phyloP scores from a whole-genome alignment of 495 filamentous ascomycete species.

The Talaromyces stipitatus region DNA sequence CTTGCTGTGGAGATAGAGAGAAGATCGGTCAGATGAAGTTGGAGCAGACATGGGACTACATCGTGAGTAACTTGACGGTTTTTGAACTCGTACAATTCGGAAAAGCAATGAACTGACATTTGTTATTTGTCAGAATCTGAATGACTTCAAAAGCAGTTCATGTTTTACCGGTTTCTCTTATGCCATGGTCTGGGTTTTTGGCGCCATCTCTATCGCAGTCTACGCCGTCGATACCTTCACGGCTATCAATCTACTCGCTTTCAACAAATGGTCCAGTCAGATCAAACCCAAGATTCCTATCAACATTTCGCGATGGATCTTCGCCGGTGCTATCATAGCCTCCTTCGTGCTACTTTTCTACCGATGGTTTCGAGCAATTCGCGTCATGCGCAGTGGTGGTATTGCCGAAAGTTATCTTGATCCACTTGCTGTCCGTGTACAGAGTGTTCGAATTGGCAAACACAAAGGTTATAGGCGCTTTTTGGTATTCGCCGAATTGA shows the following conservation, averaged over 20 bases:
- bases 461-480: slow-evolving; percentile 76
- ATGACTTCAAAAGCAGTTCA: slow-evolving; percentile 78
- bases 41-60: slow-evolving; percentile 92
- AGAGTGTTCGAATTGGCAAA: slow-evolving; percentile 63
- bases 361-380: slow-evolving; percentile 69
- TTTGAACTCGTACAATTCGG: background rate
- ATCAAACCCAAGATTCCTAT: slow-evolving; percentile 63
- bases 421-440: slow-evolving; percentile 69
- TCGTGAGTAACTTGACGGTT: slow-evolving; percentile 48
- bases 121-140: slow-evolving; percentile 56
- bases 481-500: slow-evolving; percentile 85
- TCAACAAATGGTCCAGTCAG: slow-evolving; percentile 61
- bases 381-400: slow-evolving; percentile 72
- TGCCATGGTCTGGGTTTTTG: slow-evolving; percentile 70
- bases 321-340: slow-evolving; percentile 77
- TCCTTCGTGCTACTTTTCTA: slow-evolving; percentile 71
- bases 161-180: slow-evolving; percentile 76
- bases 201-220: slow-evolving; percentile 71
- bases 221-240: slow-evolving; percentile 90
- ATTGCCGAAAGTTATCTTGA: slow-evolving; percentile 91
- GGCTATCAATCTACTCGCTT: slow-evolving; percentile 80
- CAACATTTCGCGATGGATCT: slow-evolving; percentile 78
- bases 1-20: slow-evolving; percentile 63
- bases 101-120: background rate
- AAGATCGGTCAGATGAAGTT: slow-evolving; percentile 57